These are phyloP conservation scores for Xylariaceae sp. DNA, from an alignment of 2,329 filamentous ascomycete genomes.

Conservation along the genomic window DNA sequence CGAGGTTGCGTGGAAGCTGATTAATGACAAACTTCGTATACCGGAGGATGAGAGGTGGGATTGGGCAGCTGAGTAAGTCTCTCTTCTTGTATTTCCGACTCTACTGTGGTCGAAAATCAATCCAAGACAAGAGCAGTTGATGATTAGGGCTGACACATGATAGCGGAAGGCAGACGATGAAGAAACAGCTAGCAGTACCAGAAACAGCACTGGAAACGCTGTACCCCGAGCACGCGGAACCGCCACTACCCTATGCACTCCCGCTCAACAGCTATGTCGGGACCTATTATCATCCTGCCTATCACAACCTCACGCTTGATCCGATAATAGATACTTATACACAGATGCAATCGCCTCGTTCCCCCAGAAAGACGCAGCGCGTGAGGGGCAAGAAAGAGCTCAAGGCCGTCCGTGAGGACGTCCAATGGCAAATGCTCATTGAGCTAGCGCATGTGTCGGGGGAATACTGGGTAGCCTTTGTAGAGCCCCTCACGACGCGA, in stretches of 20 bases:
- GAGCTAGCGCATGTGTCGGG: slow-evolving; percentile 32
- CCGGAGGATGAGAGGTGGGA: slow-evolving; percentile 30
- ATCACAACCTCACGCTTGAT: slow-evolving; percentile 31
- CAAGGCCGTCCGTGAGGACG: slow-evolving; percentile 22
- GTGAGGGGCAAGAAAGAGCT: slow-evolving; percentile 6
- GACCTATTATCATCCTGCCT: slow-evolving; percentile 40
- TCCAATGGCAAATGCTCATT: slow-evolving; percentile 28
- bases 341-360: background rate
- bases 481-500: slow-evolving; percentile 21
- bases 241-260: slow-evolving; percentile 30
- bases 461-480: slow-evolving; percentile 31
- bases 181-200: slow-evolving; percentile 17
- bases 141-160: background rate
- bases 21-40: slow-evolving; percentile 35
- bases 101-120: too few relatives aligned
- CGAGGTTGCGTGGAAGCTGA: slow-evolving; percentile 33
- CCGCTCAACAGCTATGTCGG: slow-evolving; percentile 34
- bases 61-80: slow-evolving; percentile 30
- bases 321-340: background rate
- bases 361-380: background rate
- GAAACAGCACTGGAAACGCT: slow-evolving; percentile 29
- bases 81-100: slow-evolving; percentile 2
- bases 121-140: too few relatives aligned
- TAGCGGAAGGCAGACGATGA: slow-evolving; percentile 5
- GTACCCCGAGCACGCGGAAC: slow-evolving; percentile 34